Percentiles rank a stretch among this genome's conserved stretches.
phyloP scores from a whole-genome alignment of 1,139 yeast genomes.

The Suhomyces bokatorum region DNA sequence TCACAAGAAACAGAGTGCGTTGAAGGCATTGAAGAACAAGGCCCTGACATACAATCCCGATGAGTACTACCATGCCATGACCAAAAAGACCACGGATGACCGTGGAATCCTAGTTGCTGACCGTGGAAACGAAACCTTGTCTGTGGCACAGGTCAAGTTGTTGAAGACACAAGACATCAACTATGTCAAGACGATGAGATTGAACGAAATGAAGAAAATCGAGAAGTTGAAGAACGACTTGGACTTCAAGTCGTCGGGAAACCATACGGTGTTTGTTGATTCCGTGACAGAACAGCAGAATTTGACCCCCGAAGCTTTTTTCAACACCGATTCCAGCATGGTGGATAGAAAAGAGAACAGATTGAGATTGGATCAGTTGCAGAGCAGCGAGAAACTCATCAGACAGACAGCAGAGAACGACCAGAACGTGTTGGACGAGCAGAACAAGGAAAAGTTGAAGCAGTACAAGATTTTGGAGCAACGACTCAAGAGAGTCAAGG shows the following conservation, averaged over 20 bases:
- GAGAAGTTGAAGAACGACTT: constrained; percentile 58
- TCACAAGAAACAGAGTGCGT: constrained; percentile 84
- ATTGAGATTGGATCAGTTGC: constrained; percentile 61
- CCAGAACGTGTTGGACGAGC: constrained; percentile 39
- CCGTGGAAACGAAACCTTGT: constrained; percentile 62
- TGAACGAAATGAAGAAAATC: constrained; percentile 66
- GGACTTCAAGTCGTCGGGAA: constrained; percentile 58
- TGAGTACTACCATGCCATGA: constrained; percentile 95
- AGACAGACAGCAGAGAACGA: constrained; percentile 28
- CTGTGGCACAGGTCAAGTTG: constrained; percentile 75
- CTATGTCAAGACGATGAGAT: constrained; percentile 75
- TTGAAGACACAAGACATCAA: constrained; percentile 88
- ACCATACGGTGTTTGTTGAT: constrained; percentile 86
- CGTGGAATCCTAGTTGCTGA: constrained; percentile 67
- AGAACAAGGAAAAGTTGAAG: constrained; percentile 58
- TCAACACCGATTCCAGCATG: constrained; percentile 68
- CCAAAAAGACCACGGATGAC: constrained; percentile 61
- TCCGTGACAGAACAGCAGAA: constrained; percentile 50
- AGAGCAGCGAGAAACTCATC: constrained; percentile 34
- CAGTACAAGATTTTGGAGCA: constrained; percentile 55
- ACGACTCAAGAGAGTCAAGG: constrained; percentile 64
- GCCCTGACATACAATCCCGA: constrained; percentile 84
- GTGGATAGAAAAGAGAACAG: constrained; percentile 72
- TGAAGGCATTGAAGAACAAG: constrained; percentile 72
- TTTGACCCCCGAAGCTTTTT: constrained; percentile 65